Base-by-base conservation (phyloP, 75 land plant genomes). In the Gnetum montanum region DNA sequence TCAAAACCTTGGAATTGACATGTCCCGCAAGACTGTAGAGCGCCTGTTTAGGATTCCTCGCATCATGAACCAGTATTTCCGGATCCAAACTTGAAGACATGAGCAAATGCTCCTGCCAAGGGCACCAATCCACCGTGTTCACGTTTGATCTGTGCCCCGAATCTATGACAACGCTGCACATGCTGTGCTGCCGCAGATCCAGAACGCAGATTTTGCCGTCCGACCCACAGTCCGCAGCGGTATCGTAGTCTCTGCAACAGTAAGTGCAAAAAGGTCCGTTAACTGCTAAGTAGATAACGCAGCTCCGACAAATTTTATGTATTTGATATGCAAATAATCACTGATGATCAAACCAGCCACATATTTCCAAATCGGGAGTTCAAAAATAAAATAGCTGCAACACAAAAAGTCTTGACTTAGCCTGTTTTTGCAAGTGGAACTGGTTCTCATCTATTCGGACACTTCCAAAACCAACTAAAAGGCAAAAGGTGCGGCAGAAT, bases 41-140 rank as follows among this genome's bases (percentile, higher is more conserved):
- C 8, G 70, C 66, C 31, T 56, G 16, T 12, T 5, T 43, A 2
- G 45, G 16, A 37, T 27, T 57, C 31, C 79, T 60, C 27, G 66
- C 58, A 49, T 76, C 73, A 58, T 70, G 47, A 12, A 76, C 55
- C 46, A 41, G 54, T 18, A 76, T 22, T 8, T 33, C 30, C 1
- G 73, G 69, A 48, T 70, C 65, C 47, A 65, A 70, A 35, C 74
- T 66, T 31, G 79, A 60, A 46, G 79, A 76, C 20, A 76, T 43
- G 15, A 76, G 44, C 34, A 70, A 40, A 49, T 43, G 37, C 18
- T 70, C 65, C 22, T 70, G 54, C 3, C 26, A 22, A 31, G 69
- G 65, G 54, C 57, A 52, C 79, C 79, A 76, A 10, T 70, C 66
- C 7, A 70, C 70, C 4, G 67, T 69, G 59, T 69, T 62, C 31